Conservation (phyloP, 2,329 filamentous ascomycete genomes). For the Phyllosticta citribraziliensis region DNA sequence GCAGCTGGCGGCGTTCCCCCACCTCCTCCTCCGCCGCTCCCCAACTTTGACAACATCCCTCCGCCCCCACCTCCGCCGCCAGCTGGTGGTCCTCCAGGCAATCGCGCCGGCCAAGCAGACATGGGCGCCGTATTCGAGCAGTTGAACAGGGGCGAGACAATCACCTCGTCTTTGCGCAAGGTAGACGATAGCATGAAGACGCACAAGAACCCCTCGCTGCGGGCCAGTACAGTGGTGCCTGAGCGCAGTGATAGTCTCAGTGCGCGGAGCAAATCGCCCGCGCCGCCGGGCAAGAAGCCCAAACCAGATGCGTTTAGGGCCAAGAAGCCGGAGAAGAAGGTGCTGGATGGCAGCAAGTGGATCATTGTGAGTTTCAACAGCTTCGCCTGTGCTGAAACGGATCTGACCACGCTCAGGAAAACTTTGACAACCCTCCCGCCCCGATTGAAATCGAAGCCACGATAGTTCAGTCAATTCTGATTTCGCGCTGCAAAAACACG, state of each 20-base stretch:
- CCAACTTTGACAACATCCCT: conserved; percentile 27
- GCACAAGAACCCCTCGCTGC: conserved; percentile 89
- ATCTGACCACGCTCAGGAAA: conserved; percentile 49
- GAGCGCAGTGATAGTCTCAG: conserved; percentile 44
- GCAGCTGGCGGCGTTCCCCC: conserved; percentile 40
- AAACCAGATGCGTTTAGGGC: conserved; percentile 41
- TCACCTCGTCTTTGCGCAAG: conserved; percentile 82
- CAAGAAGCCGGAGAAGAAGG: conserved; percentile 39
- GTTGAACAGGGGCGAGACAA: conserved; percentile 77
- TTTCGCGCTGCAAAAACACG: conserved; percentile 83
- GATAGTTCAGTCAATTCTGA: conserved; percentile 80
- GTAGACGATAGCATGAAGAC: conserved; percentile 96
- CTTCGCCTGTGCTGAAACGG: neutral
- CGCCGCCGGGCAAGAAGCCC: conserved; percentile 58
- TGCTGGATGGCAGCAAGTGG: conserved; percentile 71
- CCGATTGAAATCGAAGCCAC: conserved; percentile 74
- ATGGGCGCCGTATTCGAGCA: conserved; percentile 86
- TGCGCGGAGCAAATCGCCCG: conserved; percentile 69
- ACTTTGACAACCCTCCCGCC: conserved; percentile 67
- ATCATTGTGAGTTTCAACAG: conserved; percentile 52
- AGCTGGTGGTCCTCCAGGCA: conserved; percentile 29
- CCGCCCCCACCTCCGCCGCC: conserved; percentile 52
- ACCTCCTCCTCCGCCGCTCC: conserved; percentile 59
- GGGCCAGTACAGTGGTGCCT: conserved; percentile 61
- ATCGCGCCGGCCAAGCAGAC: conserved; percentile 42